Evolutionary conservation across 2,329 filamentous ascomycete genomes (phyloP).

Genomic region (Venturia aucupariae): DNA sequence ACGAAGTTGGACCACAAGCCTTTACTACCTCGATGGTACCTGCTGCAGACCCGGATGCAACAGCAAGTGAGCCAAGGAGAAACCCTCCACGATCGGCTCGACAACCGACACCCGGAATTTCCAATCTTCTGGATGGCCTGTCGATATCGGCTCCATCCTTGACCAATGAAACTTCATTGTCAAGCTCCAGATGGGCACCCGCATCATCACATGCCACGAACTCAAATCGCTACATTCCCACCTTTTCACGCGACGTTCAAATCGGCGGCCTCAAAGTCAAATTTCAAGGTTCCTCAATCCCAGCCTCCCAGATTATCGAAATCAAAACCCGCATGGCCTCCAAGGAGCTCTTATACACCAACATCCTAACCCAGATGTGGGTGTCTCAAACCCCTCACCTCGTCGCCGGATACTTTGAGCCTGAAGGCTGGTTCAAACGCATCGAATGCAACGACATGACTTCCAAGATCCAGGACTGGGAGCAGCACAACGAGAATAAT

Average conservation of each 20-base stretch:
- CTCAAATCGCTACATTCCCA: not conserved
- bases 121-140: not conserved
- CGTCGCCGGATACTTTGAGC: slow-evolving; percentile 35
- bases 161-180: slow-evolving; percentile 17
- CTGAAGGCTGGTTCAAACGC: slow-evolving; percentile 26
- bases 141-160: not conserved
- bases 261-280: too few relatives aligned
- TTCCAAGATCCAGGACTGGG: slow-evolving; percentile 17
- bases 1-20: not conserved
- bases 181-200: slow-evolving; percentile 16
- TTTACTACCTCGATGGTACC: not conserved
- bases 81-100: not conserved
- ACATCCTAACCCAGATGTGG: slow-evolving; percentile 37
- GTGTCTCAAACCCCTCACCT: slow-evolving; percentile 39
- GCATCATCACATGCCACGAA: not conserved
- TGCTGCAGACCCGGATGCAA: not conserved
- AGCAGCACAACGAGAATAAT: slow-evolving; percentile 16
- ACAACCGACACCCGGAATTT: not conserved
- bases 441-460: slow-evolving; percentile 17
- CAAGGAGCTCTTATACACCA: slow-evolving; percentile 26
- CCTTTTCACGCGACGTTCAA: slow-evolving; percentile 22
- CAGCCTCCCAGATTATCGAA: slow-evolving; percentile 33
- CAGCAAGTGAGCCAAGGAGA: not conserved
- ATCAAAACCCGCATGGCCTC: slow-evolving; percentile 36
- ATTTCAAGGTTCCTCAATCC: slow-evolving; percentile 24